Percentiles rank a stretch among this genome's conserved stretches.
Evolutionary conservation across 2,329 filamentous ascomycete species (phyloP).

Genomic region (Furcasterigmium furcatum): DNA sequence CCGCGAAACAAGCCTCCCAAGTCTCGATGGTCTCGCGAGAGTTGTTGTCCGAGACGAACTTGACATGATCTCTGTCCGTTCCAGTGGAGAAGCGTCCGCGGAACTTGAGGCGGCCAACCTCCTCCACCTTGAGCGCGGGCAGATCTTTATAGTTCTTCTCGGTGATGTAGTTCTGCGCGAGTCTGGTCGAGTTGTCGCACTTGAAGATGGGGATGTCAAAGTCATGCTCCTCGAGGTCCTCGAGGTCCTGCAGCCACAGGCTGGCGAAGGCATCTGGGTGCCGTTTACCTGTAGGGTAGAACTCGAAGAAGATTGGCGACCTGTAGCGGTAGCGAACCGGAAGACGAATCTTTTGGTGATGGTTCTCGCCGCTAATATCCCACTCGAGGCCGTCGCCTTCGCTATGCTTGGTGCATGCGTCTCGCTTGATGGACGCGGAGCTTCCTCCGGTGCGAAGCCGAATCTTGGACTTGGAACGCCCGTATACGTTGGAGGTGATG

Average conservation of each 20-base stretch:
- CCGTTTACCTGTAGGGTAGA: conserved; percentile 68
- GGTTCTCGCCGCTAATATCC: conserved; percentile 41
- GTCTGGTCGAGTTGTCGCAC: conserved; percentile 68
- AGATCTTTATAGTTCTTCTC: conserved; percentile 67
- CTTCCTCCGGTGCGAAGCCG: conserved; percentile 82
- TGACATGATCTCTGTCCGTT: conserved; percentile 80
- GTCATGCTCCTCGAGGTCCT: conserved; percentile 72
- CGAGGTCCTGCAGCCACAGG: conserved; percentile 82
- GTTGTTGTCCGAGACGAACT: conserved; percentile 83
- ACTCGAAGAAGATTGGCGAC: conserved; percentile 85
- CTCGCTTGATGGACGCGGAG: conserved; percentile 64
- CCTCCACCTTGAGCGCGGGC: conserved; percentile 72
- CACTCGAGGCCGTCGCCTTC: conserved; percentile 52
- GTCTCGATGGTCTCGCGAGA: conserved; percentile 90
- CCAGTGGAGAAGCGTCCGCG: conserved; percentile 81
- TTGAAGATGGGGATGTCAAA: conserved; percentile 91
- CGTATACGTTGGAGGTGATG: conserved; percentile 63
- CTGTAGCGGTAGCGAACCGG: conserved; percentile 90
- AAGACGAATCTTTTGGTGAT: conserved; percentile 57
- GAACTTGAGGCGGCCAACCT: conserved; percentile 81
- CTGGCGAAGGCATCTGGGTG: conserved; percentile 72
- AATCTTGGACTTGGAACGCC: conserved; percentile 68
- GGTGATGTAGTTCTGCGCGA: conserved; percentile 92
- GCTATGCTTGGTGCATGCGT: conserved; percentile 55
- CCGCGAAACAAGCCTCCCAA: conserved; percentile 87